Evolutionary conservation across 2,329 filamentous ascomycete genomes (phyloP), one percentile per base, ranked within the genome.

Genomic region (Pseudogymnoascus sp.): DNA sequence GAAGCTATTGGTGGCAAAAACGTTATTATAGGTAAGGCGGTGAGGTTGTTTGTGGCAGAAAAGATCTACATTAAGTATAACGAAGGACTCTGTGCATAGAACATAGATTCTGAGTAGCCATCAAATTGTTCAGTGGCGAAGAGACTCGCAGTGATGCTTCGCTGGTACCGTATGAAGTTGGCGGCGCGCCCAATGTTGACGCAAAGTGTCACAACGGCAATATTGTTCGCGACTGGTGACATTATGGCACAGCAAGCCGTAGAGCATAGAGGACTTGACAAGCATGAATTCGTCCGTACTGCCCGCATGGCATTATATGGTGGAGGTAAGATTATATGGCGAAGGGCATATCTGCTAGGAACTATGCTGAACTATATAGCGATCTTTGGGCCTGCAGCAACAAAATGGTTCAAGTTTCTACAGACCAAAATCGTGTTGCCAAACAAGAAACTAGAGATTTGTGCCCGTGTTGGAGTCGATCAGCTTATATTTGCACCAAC

Each of bases 151-250:
- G 50, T 35, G 15, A 56, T 56, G 50, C 50, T 56, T 21, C 5
- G 7, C 10, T 56, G 50, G 50, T 97, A 97, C 80, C 91, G 96
- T 78, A 82, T 85, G 73, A 89, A 86, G 76, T 82, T 97, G 74
- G 88, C 88, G 70, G 84, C 86, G 72, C 85, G 90, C 73, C 93
- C 93, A 65, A 80, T 97, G 70, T 85, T 97, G 72, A 97, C 93
- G 9, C 91, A 96, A 80, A 90, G 88, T 74, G 79, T 96, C 70
- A 96, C 92, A 63, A 97, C 93, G 40, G 89, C 91, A 60, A 83
- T 97, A 64, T 87, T 99, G 67, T 99, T 97, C 75, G 93, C 89
- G 64, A 90, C 92, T 13, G 95, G 95, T 71, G 95, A 99, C 78
- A 82, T 89, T 65, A 87, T 96, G 68, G 91, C 95, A 38, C 95